A percentile compares a stretch with the other conserved stretches of the same genome.
phyloP scores from a whole-genome alignment of 116 monocot genomes.

The Papilionanthe hybrid region DNA sequence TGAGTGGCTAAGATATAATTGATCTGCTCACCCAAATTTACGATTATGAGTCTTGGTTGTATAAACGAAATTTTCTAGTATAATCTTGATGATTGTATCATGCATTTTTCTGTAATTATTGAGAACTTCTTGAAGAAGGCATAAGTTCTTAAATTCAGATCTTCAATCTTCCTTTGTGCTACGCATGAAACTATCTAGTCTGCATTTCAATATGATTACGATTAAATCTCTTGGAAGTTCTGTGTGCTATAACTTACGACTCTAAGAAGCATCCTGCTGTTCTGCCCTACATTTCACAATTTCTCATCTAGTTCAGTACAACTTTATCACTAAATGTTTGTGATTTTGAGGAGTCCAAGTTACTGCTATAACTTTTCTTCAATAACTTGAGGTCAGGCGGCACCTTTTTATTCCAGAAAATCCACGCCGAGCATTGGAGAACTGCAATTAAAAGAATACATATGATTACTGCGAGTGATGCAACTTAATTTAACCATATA shows the following conservation, averaged over 20 bases:
- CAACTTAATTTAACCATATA: neutral
- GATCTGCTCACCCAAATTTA: conserved; percentile 5
- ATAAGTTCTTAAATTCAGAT: neutral
- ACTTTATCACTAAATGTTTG: neutral
- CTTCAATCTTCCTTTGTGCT: neutral
- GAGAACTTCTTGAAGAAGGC: neutral
- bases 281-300: neutral
- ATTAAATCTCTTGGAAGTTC: conserved; percentile 1
- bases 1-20: neutral
- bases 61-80: neutral
- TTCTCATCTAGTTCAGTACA: neutral
- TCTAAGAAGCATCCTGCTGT: neutral
- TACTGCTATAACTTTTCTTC: neutral
- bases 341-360: neutral
- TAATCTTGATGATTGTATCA: neutral
- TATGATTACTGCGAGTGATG: neutral
- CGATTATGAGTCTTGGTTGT: neutral
- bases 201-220: neutral
- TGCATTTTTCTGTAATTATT: neutral
- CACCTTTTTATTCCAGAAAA: neutral
- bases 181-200: neutral
- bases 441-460: neutral
- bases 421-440: neutral
- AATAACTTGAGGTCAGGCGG: neutral
- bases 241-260: neutral